Evolutionary conservation across 768 basidiomycete genomes (phyloP).

Genomic region (Mycena amicta): DNA sequence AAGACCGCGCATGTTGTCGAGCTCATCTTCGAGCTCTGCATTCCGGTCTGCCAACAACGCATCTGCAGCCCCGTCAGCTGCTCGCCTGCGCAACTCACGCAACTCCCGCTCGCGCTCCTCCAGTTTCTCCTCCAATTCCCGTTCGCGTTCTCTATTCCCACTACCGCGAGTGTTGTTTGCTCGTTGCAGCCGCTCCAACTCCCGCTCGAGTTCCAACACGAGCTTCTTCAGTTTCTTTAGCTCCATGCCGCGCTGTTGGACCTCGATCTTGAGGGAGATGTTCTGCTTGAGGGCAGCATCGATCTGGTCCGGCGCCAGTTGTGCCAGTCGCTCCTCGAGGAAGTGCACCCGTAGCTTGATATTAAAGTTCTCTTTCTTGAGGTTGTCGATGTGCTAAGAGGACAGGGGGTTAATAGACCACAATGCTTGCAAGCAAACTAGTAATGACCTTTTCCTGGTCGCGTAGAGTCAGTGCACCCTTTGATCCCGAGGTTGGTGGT

Average conservation of each 20-base stretch:
- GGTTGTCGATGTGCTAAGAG: slow-evolving; percentile 84
- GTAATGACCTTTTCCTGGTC: slow-evolving; percentile 99
- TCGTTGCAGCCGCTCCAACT: slow-evolving; percentile 71
- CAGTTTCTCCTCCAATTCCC: slow-evolving; percentile 76
- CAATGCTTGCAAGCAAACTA: slow-evolving; percentile 7
- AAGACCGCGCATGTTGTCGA: slow-evolving; percentile 68
- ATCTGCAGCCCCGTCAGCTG: slow-evolving; percentile 45
- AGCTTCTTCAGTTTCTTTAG: slow-evolving; percentile 92
- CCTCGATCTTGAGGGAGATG: slow-evolving; percentile 90
- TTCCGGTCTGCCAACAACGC: slow-evolving; percentile 61
- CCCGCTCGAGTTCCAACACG: slow-evolving; percentile 79
- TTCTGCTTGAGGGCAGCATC: slow-evolving; percentile 92
- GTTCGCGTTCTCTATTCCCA: slow-evolving; percentile 54
- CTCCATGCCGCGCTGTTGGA: slow-evolving; percentile 86
- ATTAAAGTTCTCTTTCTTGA: slow-evolving; percentile 97
- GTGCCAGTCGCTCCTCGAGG: slow-evolving; percentile 88
- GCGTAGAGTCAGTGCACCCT: slow-evolving; percentile 74
- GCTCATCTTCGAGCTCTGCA: slow-evolving; percentile 69
- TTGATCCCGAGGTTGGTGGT: slow-evolving; percentile 40
- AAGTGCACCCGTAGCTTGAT: slow-evolving; percentile 96
- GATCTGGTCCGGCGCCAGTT: slow-evolving; percentile 89
- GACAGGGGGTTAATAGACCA: background rate
- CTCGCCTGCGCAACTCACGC: slow-evolving; percentile 59
- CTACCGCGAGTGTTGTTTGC: slow-evolving; percentile 42
- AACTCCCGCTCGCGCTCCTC: slow-evolving; percentile 75